Evolutionary conservation across 169 alveolate species (phyloP).

Genomic region (Plasmodium relictum): DNA sequence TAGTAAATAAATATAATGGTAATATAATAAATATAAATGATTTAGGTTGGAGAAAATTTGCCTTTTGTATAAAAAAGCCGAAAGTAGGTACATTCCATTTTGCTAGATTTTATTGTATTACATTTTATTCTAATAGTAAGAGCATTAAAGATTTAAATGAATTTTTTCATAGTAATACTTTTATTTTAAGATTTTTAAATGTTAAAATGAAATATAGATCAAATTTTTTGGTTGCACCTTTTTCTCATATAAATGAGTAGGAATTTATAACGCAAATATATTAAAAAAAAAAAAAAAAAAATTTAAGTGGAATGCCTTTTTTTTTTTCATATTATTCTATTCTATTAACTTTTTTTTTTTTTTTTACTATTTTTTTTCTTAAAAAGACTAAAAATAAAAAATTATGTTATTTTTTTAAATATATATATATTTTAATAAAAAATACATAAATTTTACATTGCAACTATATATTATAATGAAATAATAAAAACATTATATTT

Average conservation of each 20-base stretch:
- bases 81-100: conserved; percentile 86
- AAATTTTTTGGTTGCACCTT: conserved; percentile 85
- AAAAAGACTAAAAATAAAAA: background rate
- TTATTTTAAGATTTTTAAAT: conserved; percentile 83
- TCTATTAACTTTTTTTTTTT: background rate
- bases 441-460: too few relatives aligned
- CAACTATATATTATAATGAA: too few relatives aligned
- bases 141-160: conserved; percentile 84
- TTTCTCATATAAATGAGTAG: conserved; percentile 81
- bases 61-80: conserved; percentile 84
- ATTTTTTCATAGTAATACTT: conserved; percentile 83
- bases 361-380: background rate
- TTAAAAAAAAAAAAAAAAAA: background rate
- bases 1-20: conserved; percentile 69
- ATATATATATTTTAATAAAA: too few relatives aligned
- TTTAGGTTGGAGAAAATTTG: conserved; percentile 77
- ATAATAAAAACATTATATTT: too few relatives aligned
- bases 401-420: too few relatives aligned
- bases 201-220: conserved; percentile 85
- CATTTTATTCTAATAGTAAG: conserved; percentile 84
- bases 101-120: conserved; percentile 87
- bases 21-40: conserved; percentile 72
- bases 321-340: background rate
- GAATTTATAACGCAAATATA: background rate
- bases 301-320: background rate